Conservation (phyloP, 495 filamentous ascomycete species). For the Podospora pseudoanserina region DNA sequence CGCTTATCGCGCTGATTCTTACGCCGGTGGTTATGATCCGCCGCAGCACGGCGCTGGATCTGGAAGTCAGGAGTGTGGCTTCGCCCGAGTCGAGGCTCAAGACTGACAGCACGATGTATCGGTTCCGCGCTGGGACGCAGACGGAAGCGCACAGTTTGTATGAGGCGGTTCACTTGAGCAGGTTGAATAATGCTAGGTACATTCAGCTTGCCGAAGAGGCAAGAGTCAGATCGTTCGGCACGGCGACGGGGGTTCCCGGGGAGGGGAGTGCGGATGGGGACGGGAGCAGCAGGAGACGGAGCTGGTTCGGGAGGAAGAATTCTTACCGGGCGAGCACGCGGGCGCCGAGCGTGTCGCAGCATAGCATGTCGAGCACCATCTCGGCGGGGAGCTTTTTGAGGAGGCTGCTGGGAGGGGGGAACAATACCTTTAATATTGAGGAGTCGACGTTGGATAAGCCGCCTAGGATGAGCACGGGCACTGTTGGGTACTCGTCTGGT, state of each 20-base stretch:
- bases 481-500: constrained; percentile 54
- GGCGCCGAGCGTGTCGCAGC: constrained; percentile 45
- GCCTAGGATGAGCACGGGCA: constrained; percentile 35
- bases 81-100: constrained; percentile 70
- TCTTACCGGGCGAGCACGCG: constrained; percentile 55
- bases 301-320: constrained; percentile 58
- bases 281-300: constrained; percentile 35
- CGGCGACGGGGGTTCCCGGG: constrained; percentile 29
- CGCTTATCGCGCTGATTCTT: constrained; percentile 75
- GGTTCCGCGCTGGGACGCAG: constrained; percentile 73
- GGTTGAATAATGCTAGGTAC: constrained; percentile 84
- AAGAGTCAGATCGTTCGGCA: constrained; percentile 48
- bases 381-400: constrained; percentile 73
- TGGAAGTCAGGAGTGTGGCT: constrained; percentile 83
- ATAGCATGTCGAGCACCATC: constrained; percentile 52
- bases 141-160: constrained; percentile 80
- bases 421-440: constrained; percentile 74
- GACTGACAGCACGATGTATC: constrained; percentile 59
- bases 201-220: constrained; percentile 69
- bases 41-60: constrained; percentile 85
- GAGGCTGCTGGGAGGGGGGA: constrained; percentile 45
- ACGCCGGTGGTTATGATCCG: constrained; percentile 85
- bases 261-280: constrained; percentile 39
- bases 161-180: constrained; percentile 72
- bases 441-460: constrained; percentile 48